Evolutionary conservation across 1,139 yeast species (phyloP), one percentile per base, ranked within the genome.

Genomic region (Pichia terricola): DNA sequence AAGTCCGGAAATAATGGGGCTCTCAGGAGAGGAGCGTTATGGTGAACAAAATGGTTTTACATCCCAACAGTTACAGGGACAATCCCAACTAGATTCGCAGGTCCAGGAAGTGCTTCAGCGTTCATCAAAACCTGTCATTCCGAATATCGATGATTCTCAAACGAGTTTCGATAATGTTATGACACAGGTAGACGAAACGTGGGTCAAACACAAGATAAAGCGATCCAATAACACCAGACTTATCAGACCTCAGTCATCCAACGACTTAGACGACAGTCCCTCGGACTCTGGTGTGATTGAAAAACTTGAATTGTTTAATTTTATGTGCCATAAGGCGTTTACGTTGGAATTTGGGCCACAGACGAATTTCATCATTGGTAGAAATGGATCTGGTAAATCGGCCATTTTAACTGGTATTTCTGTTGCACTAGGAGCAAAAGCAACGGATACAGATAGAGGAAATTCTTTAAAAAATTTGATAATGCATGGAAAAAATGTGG

Each of bases 381-480:
- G 85, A 51, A 94, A 94, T 57, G 99, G 99, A 3, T 81, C 95
- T 33, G 99, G 99, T 32, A 94, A 94, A 59, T 81, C 94, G 62
- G 96, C 98, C 1, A 74, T 94, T 31, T 66, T 94, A 49, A 89
- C 97, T 0, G 97, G 96, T 1, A 79, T 94, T 5, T 79, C 94
- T 3, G 82, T 88, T 10, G 94, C 96, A 5, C 66, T 91, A 8
- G 98, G 98, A n/a, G 95, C 95, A 1, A 84, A 81, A 55, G 96
- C 97, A 0, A 72, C 81, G n/a, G 88, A 80, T 45, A 91, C 98
- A 0, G 83, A 83, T 56, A 73, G 98, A 60, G 97, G 95, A 4
- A 68, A 77, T 8, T 75, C 80, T 7, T 68, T 86, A 39, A 80
- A 76, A 53, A 79, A 75, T 43, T 68, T 89, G 47, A 85, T 91